Evolutionary conservation across 2,329 filamentous ascomycete species (phyloP).

Genomic region (Talaromyces verruculosus): DNA sequence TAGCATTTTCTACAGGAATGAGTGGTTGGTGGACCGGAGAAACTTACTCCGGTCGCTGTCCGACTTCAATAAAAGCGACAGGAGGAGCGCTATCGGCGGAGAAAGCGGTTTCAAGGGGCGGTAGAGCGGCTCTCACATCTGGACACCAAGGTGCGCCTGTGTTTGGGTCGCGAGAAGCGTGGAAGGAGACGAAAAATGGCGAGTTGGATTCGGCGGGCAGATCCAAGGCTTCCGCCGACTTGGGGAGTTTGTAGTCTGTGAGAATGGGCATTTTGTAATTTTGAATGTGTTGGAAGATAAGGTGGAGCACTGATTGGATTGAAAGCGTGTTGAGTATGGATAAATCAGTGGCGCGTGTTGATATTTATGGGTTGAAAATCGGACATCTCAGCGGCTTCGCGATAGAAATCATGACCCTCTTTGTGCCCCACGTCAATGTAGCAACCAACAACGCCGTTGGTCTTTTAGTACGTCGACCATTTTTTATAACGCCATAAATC

Average conservation of each 20-base stretch:
- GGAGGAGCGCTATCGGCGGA: constrained; percentile 26
- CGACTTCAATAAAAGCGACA: constrained; percentile 37
- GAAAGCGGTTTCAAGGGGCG: constrained; percentile 36
- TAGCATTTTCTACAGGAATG: neutral
- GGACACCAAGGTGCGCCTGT: constrained; percentile 44
- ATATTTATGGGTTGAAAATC: neutral
- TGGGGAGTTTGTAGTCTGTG: constrained; percentile 27
- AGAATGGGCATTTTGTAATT: constrained; percentile 32
- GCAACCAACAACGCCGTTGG: neutral
- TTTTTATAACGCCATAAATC: constrained; percentile 2
- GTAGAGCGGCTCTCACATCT: constrained; percentile 41
- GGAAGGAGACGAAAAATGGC: constrained; percentile 39
- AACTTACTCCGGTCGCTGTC: constrained; percentile 37
- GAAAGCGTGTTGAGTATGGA: neutral
- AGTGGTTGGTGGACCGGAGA: neutral
- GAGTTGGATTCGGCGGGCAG: constrained; percentile 25
- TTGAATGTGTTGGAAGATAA: neutral
- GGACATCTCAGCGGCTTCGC: neutral
- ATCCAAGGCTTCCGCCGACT: constrained; percentile 30
- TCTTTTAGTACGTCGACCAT: too few species aligned
- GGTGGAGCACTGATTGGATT: neutral
- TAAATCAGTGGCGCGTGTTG: neutral
- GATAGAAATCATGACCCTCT: neutral
- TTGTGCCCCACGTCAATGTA: neutral
- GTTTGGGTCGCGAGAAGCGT: constrained; percentile 36